Conservation (phyloP, 2,329 filamentous ascomycete species). For the Torrubiella hemipterigena region DNA sequence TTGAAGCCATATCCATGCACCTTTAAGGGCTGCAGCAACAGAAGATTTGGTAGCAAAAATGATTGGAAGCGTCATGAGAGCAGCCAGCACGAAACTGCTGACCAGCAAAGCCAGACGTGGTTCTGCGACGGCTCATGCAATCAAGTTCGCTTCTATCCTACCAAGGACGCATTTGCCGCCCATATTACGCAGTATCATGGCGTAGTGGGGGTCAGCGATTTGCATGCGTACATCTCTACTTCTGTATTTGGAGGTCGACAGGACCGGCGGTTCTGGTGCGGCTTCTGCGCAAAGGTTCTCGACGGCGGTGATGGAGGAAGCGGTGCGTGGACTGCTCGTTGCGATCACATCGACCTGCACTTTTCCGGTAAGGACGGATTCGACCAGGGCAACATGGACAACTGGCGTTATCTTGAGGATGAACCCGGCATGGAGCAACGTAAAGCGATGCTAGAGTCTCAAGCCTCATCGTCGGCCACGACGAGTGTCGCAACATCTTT, state of each 20-base stretch:
- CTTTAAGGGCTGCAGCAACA: conserved; percentile 53
- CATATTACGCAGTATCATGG: conserved; percentile 47
- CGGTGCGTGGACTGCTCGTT: conserved; percentile 41
- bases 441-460: too few species aligned
- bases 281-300: conserved; percentile 57
- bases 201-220: conserved; percentile 14
- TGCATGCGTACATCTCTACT: conserved; percentile 35
- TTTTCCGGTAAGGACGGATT: conserved; percentile 39
- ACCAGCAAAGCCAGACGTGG: too few species aligned
- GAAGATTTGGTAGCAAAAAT: conserved; percentile 75
- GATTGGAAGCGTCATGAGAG: conserved; percentile 91
- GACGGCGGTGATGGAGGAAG: conserved; percentile 18
- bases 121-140: too few species aligned
- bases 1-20: conserved; percentile 75
- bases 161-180: conserved; percentile 36
- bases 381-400: conserved; percentile 30
- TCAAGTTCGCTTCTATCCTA: conserved; percentile 31
- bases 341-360: conserved; percentile 66
- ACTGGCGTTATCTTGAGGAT: conserved; percentile 39
- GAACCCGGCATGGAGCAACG: too few species aligned
- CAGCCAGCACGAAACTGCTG: conserved; percentile 59
- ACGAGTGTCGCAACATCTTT: too few species aligned
- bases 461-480: too few species aligned
- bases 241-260: conserved; percentile 53
- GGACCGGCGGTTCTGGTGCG: conserved; percentile 70